Evolutionary conservation across 208 protist species (phyloP).

Genomic region (Leishmania aethiopica): DNA sequence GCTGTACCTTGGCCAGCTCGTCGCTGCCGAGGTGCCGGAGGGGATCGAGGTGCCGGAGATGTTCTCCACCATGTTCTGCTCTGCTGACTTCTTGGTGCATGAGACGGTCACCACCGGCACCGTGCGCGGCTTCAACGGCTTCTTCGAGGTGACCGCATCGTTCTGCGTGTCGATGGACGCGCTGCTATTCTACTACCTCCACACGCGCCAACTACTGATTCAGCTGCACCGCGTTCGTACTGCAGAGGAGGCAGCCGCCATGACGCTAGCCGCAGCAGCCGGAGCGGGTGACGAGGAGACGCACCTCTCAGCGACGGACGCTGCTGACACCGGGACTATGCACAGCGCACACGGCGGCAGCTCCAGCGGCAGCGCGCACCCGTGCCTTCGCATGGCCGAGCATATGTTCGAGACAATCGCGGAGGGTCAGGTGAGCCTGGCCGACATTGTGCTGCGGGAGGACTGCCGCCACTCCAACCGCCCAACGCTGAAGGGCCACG

Average conservation of each 20-base stretch:
- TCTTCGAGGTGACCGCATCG: slow-evolving; percentile 87
- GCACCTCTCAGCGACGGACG: neutral
- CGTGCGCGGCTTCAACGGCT: slow-evolving; percentile 85
- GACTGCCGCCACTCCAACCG: slow-evolving; percentile 40
- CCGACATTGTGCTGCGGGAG: slow-evolving; percentile 57
- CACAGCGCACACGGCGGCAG: slow-evolving; percentile 12
- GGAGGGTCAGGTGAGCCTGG: slow-evolving; percentile 71
- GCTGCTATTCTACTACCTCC: slow-evolving; percentile 85
- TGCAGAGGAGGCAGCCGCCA: slow-evolving; percentile 58
- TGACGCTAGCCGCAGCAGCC: slow-evolving; percentile 1
- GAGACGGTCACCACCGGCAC: slow-evolving; percentile 87
- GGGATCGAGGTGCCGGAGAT: slow-evolving; percentile 45
- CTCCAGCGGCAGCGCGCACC: slow-evolving; percentile 21
- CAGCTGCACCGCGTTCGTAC: slow-evolving; percentile 87
- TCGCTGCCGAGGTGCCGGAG: slow-evolving; percentile 64
- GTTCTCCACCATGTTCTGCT: slow-evolving; percentile 79
- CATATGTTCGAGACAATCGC: slow-evolving; percentile 83
- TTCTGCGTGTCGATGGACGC: slow-evolving; percentile 90
- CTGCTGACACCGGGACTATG: neutral
- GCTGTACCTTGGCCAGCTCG: slow-evolving; percentile 90
- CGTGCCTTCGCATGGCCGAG: slow-evolving; percentile 45
- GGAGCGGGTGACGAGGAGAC: neutral
- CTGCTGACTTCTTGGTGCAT: slow-evolving; percentile 88
- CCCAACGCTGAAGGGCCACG: slow-evolving; percentile 76
- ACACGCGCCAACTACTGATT: slow-evolving; percentile 79